Base-by-base conservation (phyloP, 768 basidiomycete species). In the Lactarius quietus region DNA sequence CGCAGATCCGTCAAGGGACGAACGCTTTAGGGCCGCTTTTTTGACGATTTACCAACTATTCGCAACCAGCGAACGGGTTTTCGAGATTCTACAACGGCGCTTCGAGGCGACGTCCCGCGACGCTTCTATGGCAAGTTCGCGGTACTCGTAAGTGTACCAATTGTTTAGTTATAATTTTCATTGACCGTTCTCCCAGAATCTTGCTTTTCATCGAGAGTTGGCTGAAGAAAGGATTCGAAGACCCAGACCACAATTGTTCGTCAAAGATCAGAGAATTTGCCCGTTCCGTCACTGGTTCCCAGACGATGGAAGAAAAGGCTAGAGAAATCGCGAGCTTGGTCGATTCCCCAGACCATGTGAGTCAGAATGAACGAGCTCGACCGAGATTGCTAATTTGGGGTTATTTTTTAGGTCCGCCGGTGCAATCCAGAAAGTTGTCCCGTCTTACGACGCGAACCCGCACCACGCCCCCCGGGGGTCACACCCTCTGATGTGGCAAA, bases 201-300 rank as follows among this genome's bases (percentile, higher is more conserved):
- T 59, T 66, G n/a, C 54, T 58, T 10, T 57, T 66, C 7, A 62
- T 66, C 39, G 61, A 58, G 61, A 38, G 57, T 23, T 66, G 65
- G 65, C 61, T 66, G 15, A 48, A 45, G 41, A 62, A 62, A 48
- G 65, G 65, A 23, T 66, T 66, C 23, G 57, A 45, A 26, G 65
- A 66, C 26, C 48, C 31, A 62, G 35, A 62, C 1, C 61, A 54
- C n/a, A 48, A 6, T 12, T 66, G 56, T 54, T 59, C 61, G 3
- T 29, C 28, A 3, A 58, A 23, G 20, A 66, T 66, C 39, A 54
- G 39, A 48, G 57, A 59, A 31, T 58, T 66, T 12, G 33, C 20
- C 18, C 31, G 26, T 36, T 12, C 51, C 6, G 35, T 66, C 45
- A 15, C 33, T 23, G 57, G 51, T 38, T 65, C 60, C 31, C 20